phyloP scores from a whole-genome alignment of 2,329 filamentous ascomycete species.

The Fusarium napiforme region DNA sequence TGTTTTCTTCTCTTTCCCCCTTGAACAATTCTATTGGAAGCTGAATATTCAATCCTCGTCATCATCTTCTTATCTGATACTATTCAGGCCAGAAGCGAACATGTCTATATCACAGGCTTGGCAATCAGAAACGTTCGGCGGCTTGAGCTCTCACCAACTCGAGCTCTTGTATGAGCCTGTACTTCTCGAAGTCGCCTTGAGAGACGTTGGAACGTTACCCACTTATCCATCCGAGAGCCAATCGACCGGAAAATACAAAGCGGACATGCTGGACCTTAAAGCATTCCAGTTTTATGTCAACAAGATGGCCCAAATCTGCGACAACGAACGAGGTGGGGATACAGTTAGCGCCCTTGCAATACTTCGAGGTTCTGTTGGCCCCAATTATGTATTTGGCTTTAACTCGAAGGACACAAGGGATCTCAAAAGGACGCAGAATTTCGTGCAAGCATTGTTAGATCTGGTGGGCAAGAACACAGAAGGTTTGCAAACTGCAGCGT shows the following conservation, averaged over 20 bases:
- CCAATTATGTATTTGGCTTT: not conserved
- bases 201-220: not conserved
- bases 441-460: not conserved
- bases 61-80: not conserved
- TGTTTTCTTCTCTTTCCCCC: too few relatives aligned
- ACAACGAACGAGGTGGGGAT: not conserved
- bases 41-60: not conserved
- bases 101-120: not conserved
- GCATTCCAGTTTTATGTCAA: not conserved
- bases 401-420: not conserved
- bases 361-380: not conserved
- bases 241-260: not conserved
- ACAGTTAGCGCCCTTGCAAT: not conserved
- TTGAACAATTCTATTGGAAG: not conserved
- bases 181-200: not conserved
- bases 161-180: not conserved
- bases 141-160: not conserved
- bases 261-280: not conserved
- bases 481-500: not conserved
- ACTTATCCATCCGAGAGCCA: not conserved
- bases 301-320: not conserved
- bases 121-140: not conserved
- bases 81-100: not conserved
- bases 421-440: not conserved
- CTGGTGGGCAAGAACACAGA: not conserved